Evolutionary conservation across 2,329 filamentous ascomycete genomes (phyloP).

Genomic region (Diplocarpon mali): DNA sequence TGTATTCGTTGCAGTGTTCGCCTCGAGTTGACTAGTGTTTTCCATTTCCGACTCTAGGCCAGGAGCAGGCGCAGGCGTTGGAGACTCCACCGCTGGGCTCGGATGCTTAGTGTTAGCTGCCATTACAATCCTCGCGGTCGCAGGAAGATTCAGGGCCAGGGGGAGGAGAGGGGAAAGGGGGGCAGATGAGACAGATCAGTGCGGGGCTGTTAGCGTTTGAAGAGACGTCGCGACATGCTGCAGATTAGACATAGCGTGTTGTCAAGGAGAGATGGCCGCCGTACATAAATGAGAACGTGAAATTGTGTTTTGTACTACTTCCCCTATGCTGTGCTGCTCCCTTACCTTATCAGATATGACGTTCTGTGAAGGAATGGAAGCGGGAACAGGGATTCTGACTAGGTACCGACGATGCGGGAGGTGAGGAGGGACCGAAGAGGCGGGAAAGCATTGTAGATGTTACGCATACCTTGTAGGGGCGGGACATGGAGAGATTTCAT

Average conservation of each 20-base stretch:
- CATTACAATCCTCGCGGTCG: too few species aligned
- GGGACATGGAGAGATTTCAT: too few species aligned
- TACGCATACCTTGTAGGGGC: not conserved
- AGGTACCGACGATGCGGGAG: not conserved
- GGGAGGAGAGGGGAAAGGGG: too few species aligned
- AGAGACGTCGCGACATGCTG: not conserved
- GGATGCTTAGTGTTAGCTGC: constrained; percentile 14
- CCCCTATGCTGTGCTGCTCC: not conserved
- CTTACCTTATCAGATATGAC: constrained; percentile 4
- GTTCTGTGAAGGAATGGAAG: not conserved
- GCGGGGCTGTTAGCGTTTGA: not conserved
- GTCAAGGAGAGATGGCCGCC: not conserved
- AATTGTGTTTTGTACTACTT: not conserved
- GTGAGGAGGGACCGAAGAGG: not conserved
- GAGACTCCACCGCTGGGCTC: constrained; percentile 5
- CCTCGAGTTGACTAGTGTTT: not conserved
- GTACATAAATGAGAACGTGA: not conserved
- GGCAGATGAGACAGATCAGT: not conserved
- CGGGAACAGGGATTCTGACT: not conserved
- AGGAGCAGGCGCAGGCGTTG: not conserved
- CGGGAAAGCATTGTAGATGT: not conserved
- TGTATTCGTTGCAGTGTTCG: not conserved
- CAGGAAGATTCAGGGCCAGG: not conserved
- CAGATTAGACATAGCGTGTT: not conserved
- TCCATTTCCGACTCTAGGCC: too few species aligned